phyloP scores from a whole-genome alignment of 331 rosid genomes.

The Dryas integrifolia region DNA sequence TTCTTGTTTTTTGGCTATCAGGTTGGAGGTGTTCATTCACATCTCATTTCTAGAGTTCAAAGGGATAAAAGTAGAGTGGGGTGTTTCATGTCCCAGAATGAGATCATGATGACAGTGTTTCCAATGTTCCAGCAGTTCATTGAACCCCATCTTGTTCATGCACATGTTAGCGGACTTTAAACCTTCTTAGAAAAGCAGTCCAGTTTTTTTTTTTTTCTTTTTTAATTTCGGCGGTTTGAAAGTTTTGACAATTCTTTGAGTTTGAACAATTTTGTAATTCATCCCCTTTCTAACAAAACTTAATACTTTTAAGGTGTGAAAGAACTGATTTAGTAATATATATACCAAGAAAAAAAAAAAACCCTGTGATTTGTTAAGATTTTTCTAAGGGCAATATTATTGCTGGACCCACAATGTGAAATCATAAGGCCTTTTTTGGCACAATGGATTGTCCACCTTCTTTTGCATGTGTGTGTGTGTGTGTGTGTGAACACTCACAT shows the following conservation, averaged over 20 bases:
- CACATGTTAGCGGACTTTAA: slow-evolving; percentile 70
- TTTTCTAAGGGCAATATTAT: background rate
- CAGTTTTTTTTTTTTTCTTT: background rate
- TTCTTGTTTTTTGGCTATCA: slow-evolving; percentile 39
- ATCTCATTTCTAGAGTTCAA: slow-evolving; percentile 96
- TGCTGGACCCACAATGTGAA: background rate
- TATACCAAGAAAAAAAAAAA: background rate
- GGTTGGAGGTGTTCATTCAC: slow-evolving; percentile 99
- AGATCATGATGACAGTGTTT: slow-evolving; percentile 93
- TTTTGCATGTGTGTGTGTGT: background rate
- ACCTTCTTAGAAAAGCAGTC: background rate
- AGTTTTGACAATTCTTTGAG: background rate
- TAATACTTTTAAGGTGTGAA: background rate
- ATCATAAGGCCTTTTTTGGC: background rate
- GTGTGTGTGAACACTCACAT: background rate
- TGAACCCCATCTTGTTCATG: slow-evolving; percentile 98
- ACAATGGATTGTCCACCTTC: background rate
- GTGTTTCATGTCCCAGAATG: slow-evolving; percentile 86
- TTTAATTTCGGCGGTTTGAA: background rate
- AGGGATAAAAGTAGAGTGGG: slow-evolving; percentile 96
- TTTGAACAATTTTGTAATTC: slow-evolving; percentile 15
- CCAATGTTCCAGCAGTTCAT: slow-evolving; percentile 97
- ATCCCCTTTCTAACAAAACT: background rate
- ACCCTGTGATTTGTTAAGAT: background rate
- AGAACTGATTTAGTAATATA: slow-evolving; percentile 1